Evolutionary conservation across 306 rosid genomes (phyloP).

Genomic region (Cucumis sativus): DNA sequence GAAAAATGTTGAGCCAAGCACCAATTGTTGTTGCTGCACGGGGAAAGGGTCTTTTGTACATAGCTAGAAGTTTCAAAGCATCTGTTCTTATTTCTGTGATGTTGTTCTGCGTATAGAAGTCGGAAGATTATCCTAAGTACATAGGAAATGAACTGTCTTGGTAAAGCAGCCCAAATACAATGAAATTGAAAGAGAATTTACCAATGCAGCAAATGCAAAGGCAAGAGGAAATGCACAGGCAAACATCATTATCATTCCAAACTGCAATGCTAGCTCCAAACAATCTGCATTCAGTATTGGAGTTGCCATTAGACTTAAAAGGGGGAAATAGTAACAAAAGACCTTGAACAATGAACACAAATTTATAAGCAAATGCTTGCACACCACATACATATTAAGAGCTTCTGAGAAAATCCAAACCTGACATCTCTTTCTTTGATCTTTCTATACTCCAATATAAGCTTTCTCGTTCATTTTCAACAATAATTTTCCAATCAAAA

Average conservation of each 20-base stretch:
- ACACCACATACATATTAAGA: neutral
- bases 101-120: constrained; percentile 51
- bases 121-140: neutral
- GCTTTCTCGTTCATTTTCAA: neutral
- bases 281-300: constrained; percentile 47
- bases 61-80: constrained; percentile 81
- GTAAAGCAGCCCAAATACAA: neutral
- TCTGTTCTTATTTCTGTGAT: constrained; percentile 87
- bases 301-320: constrained; percentile 3
- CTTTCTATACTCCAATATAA: neutral
- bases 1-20: constrained; percentile 96
- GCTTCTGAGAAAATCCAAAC: neutral
- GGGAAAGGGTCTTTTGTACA: constrained; percentile 77
- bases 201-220: constrained; percentile 79
- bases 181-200: constrained; percentile 17
- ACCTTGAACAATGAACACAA: neutral
- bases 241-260: constrained; percentile 96
- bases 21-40: constrained; percentile 77
- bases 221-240: constrained; percentile 95
- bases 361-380: neutral
- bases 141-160: neutral
- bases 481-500: neutral
- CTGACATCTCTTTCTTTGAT: neutral
- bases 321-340: neutral
- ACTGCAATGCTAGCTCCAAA: constrained; percentile 92